Percentiles rank a stretch among this genome's conserved stretches.
These are phyloP conservation scores for Asterella californica DNA, from an alignment of 225 moss, liverwort and hornwort genomes.

Conservation along the genomic window DNA sequence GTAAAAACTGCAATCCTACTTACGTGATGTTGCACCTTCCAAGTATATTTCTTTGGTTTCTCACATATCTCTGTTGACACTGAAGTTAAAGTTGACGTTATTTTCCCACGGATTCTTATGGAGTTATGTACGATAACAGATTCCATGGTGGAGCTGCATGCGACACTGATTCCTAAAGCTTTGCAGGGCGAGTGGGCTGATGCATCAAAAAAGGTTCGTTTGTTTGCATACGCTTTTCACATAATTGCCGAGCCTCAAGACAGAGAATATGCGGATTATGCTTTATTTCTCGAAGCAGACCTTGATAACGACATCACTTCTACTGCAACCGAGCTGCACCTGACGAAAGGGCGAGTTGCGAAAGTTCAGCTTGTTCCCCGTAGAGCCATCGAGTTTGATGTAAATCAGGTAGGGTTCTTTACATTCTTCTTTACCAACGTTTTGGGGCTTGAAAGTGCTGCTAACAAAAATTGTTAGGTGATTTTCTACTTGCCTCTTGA, in stretches of 20 bases:
- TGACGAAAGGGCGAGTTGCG: constrained; percentile 57
- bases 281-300: constrained; percentile 64
- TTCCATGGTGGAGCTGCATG: constrained; percentile 37
- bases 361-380: constrained; percentile 51
- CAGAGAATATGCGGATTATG: constrained; percentile 73
- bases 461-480: not conserved
- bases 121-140: constrained; percentile 25
- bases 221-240: constrained; percentile 57
- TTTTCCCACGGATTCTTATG: not conserved
- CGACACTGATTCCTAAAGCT: constrained; percentile 58
- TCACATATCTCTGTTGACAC: not conserved
- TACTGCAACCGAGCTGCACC: constrained; percentile 51
- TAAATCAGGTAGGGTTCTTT: constrained; percentile 53
- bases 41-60: not conserved
- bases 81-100: not conserved
- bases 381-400: constrained; percentile 52
- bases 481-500: not conserved
- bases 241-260: constrained; percentile 70
- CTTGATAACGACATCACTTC: constrained; percentile 51
- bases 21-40: too few relatives aligned
- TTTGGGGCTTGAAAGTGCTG: not conserved
- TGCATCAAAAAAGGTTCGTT: constrained; percentile 28
- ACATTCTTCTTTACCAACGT: not conserved
- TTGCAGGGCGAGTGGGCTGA: constrained; percentile 65
- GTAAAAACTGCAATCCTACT: too few relatives aligned